Percentiles rank a stretch among this genome's conserved stretches.
These are phyloP conservation scores for Colletotrichum eleusines DNA, from an alignment of 2,329 filamentous ascomycete species.

Conservation along the genomic window DNA sequence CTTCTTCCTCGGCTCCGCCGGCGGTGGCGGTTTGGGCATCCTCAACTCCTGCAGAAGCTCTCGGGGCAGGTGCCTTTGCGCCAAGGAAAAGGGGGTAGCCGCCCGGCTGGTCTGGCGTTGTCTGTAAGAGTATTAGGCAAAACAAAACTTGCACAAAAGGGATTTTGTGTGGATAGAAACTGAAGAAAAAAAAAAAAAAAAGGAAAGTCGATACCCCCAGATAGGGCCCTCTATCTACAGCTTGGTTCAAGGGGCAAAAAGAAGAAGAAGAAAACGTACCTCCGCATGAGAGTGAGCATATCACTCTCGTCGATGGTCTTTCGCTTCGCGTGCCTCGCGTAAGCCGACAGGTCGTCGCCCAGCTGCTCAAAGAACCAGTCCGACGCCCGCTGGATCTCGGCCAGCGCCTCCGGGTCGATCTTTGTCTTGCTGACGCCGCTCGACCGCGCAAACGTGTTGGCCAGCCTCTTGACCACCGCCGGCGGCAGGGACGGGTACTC, in stretches of 20 bases:
- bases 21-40: conserved; percentile 66
- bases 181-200: conserved; percentile 23
- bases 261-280: conserved; percentile 67
- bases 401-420: conserved; percentile 79
- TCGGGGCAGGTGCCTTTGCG: conserved; percentile 82
- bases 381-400: conserved; percentile 81
- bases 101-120: conserved; percentile 80
- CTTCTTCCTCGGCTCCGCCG: conserved; percentile 62
- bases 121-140: conserved; percentile 60
- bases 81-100: conserved; percentile 86
- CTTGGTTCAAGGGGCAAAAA: conserved; percentile 38
- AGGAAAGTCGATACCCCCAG: conserved; percentile 34
- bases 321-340: conserved; percentile 83
- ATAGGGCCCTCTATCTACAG: conserved; percentile 18
- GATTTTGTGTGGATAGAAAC: conserved; percentile 8
- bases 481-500: conserved; percentile 81
- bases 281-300: conserved; percentile 83
- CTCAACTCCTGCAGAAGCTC: conserved; percentile 87
- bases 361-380: conserved; percentile 95
- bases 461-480: conserved; percentile 79
- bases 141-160: conserved; percentile 21
- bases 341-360: conserved; percentile 82
- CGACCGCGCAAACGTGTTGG: conserved; percentile 77
- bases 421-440: conserved; percentile 75
- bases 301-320: conserved; percentile 90